Conservation (phyloP, 768 basidiomycete genomes). For the Boletus rubropictus region DNA sequence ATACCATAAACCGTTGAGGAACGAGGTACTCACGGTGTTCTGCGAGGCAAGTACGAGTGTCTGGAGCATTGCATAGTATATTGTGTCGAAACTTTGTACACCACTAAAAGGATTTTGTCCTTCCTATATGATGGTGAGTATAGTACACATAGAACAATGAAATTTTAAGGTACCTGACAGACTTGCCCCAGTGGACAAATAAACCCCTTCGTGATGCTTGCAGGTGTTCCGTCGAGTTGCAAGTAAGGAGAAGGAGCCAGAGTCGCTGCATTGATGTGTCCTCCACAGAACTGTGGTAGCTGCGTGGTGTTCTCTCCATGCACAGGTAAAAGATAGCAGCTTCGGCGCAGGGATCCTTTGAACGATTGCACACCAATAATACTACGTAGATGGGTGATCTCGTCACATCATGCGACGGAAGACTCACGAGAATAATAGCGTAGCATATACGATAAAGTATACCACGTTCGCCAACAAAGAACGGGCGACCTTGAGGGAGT, state of each 20-base stretch:
- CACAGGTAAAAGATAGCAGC: constrained; percentile 51
- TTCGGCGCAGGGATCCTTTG: constrained; percentile 71
- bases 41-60: constrained; percentile 80
- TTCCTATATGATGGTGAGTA: constrained; percentile 38
- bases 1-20: not conserved
- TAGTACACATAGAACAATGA: not conserved
- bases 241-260: constrained; percentile 43
- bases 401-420: not conserved
- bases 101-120: constrained; percentile 57
- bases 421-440: constrained; percentile 77
- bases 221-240: constrained; percentile 32
- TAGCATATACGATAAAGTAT: constrained; percentile 88
- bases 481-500: constrained; percentile 82
- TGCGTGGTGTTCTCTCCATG: constrained; percentile 47
- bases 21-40: constrained; percentile 50
- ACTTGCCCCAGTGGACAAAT: constrained; percentile 84
- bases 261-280: constrained; percentile 60
- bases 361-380: constrained; percentile 95
- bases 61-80: constrained; percentile 76
- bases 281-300: constrained; percentile 70
- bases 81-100: constrained; percentile 82
- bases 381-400: constrained; percentile 23
- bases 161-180: constrained; percentile 58
- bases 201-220: constrained; percentile 64
- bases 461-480: constrained; percentile 87